phyloP scores from a whole-genome alignment of 148 eudicot genomes.

The Spergularia bocconei region DNA sequence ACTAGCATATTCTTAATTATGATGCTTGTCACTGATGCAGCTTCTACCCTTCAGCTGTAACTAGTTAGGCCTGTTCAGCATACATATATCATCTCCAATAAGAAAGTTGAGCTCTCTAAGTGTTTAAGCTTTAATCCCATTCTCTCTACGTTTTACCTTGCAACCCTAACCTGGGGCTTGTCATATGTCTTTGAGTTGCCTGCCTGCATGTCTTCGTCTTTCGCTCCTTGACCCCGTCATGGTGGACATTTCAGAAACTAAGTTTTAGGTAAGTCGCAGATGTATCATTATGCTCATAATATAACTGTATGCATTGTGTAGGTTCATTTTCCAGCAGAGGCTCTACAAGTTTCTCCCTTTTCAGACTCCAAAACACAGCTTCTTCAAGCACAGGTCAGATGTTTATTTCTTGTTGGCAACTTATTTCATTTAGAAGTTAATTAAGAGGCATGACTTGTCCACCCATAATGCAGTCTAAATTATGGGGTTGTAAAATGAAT shows the following conservation, averaged over 20 bases:
- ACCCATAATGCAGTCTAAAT: no score
- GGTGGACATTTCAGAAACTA: neutral
- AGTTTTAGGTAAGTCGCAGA: neutral
- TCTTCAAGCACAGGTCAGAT: slow-evolving; percentile 78
- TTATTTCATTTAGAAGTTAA: neutral
- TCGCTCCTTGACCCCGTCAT: neutral
- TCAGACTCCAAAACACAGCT: slow-evolving; percentile 75
- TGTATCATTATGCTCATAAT: neutral
- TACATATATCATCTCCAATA: neutral
- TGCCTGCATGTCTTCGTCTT: neutral
- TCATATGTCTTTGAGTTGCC: neutral
- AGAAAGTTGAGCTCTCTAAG: no score
- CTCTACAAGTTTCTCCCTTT: slow-evolving; percentile 54
- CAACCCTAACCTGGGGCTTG: no score
- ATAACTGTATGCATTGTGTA: slow-evolving; percentile 27
- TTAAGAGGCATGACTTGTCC: neutral
- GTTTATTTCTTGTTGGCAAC: neutral
- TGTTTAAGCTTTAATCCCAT: no score
- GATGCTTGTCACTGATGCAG: slow-evolving; percentile 1
- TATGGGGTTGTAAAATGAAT: no score
- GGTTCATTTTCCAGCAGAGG: slow-evolving; percentile 83
- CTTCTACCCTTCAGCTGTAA: slow-evolving; percentile 1
- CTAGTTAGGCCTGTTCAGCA: neutral
- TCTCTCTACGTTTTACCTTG: no score
- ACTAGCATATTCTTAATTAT: neutral